These are phyloP conservation scores for Syzygium oleosum DNA, from an alignment of 345 rosid genomes.

Conservation along the genomic window DNA sequence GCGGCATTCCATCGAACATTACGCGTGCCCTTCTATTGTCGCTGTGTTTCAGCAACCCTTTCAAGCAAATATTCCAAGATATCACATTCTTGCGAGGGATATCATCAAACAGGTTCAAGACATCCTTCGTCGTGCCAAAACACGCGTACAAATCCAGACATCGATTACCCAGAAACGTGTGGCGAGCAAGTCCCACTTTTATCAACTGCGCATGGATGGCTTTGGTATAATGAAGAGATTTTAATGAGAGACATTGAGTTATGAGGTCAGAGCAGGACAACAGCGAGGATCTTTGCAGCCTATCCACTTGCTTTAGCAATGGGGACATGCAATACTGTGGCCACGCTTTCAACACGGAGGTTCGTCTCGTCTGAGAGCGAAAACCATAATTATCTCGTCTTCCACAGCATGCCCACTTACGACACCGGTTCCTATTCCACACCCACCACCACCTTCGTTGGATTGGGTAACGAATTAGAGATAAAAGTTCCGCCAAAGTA, in stretches of 20 bases:
- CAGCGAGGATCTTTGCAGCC: slow-evolving; percentile 21
- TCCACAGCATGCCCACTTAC: background rate
- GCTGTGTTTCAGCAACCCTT: slow-evolving; percentile 22
- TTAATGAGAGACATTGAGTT: slow-evolving; percentile 32
- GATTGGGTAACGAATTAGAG: background rate
- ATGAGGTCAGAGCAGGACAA: slow-evolving; percentile 28
- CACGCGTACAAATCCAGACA: slow-evolving; percentile 55
- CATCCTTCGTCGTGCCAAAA: slow-evolving; percentile 30
- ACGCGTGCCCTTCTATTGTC: slow-evolving; percentile 12
- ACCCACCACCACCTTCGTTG: background rate
- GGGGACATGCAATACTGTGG: slow-evolving; percentile 27
- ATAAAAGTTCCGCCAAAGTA: background rate
- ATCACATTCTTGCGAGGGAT: slow-evolving; percentile 34
- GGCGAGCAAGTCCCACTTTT: slow-evolving; percentile 38
- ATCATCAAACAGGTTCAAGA: slow-evolving; percentile 31
- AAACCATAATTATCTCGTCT: background rate
- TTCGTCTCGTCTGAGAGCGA: background rate
- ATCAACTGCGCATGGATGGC: slow-evolving; percentile 52
- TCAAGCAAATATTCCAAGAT: slow-evolving; percentile 63
- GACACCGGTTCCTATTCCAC: background rate
- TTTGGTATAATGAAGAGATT: slow-evolving; percentile 17
- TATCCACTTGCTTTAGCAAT: slow-evolving; percentile 24
- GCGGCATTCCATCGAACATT: slow-evolving; percentile 64
- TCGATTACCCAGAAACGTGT: slow-evolving; percentile 58
- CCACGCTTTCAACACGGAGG: background rate